Percentiles rank a stretch among this genome's conserved stretches.
Conservation (phyloP, 768 basidiomycete genomes). For the Hericium alpestre region DNA sequence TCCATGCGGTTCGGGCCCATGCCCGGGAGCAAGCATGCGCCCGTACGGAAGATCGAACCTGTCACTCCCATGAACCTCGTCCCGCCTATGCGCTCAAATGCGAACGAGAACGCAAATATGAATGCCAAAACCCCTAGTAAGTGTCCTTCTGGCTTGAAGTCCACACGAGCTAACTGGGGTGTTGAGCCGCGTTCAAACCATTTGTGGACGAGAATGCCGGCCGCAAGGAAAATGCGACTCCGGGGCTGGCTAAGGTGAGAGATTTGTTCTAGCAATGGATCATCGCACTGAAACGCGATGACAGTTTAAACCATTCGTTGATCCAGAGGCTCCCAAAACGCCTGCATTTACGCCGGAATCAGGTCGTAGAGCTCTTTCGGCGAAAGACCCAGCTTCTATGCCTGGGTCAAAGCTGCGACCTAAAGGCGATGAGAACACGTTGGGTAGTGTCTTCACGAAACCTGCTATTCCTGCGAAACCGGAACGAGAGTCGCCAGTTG, state of each 20-base stretch:
- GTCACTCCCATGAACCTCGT: slow-evolving; percentile 25
- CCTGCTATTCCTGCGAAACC: slow-evolving; percentile 42
- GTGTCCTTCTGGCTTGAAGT: slow-evolving; percentile 5
- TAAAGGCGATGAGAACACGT: slow-evolving; percentile 12
- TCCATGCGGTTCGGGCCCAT: slow-evolving; percentile 39
- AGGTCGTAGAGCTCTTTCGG: slow-evolving; percentile 34
- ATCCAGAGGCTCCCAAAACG: slow-evolving; percentile 36
- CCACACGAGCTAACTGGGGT: not conserved
- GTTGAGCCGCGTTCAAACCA: slow-evolving; percentile 46
- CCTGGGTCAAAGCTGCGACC: slow-evolving; percentile 10
- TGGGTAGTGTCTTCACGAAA: slow-evolving; percentile 41
- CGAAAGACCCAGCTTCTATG: slow-evolving; percentile 37
- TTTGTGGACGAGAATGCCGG: slow-evolving; percentile 52
- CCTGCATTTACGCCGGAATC: slow-evolving; percentile 24
- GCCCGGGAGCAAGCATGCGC: slow-evolving; percentile 64
- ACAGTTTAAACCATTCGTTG: slow-evolving; percentile 62
- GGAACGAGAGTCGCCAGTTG: slow-evolving; percentile 1
- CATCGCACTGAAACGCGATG: not conserved
- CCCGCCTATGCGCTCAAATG: slow-evolving; percentile 8
- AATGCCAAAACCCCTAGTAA: slow-evolving; percentile 27
- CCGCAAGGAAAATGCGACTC: slow-evolving; percentile 30
- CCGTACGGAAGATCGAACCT: slow-evolving; percentile 56
- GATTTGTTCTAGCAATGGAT: not conserved
- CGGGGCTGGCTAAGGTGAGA: slow-evolving; percentile 15
- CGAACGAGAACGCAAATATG: slow-evolving; percentile 19